Percentiles rank a stretch among this genome's conserved stretches.
These are phyloP conservation scores for Halophytophthora batemanensis DNA, from an alignment of 352 stramenopile genomes.

Conservation along the genomic window DNA sequence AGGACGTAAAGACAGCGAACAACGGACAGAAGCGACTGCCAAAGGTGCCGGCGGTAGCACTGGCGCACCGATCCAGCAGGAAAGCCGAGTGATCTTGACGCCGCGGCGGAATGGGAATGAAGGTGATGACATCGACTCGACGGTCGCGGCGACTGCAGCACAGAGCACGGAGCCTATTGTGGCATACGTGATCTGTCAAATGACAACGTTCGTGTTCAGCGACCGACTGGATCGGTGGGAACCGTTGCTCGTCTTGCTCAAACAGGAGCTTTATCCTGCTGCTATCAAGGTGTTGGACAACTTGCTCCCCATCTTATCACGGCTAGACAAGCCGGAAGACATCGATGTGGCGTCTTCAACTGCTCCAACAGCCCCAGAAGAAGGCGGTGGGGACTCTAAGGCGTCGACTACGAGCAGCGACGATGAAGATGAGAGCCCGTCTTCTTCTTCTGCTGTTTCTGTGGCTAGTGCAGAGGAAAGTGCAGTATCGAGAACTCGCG, in stretches of 20 bases:
- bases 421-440: slow-evolving; percentile 5
- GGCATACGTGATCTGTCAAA: slow-evolving; percentile 82
- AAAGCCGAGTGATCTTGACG: slow-evolving; percentile 24
- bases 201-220: slow-evolving; percentile 71
- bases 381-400: slow-evolving; percentile 20
- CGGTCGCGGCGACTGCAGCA: slow-evolving; percentile 34
- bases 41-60: slow-evolving; percentile 18
- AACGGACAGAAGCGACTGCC: slow-evolving; percentile 1
- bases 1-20: slow-evolving; percentile 4
- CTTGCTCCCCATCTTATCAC: slow-evolving; percentile 62
- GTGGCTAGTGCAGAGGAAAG: background rate
- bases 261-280: slow-evolving; percentile 55
- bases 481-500: too few relatives aligned
- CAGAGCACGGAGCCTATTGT: slow-evolving; percentile 80
- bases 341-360: background rate
- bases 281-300: slow-evolving; percentile 74
- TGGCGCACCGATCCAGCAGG: slow-evolving; percentile 37
- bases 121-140: slow-evolving; percentile 23
- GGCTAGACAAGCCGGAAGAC: slow-evolving; percentile 41
- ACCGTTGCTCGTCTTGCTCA: slow-evolving; percentile 69
- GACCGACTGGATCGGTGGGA: slow-evolving; percentile 82
- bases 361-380: slow-evolving; percentile 2
- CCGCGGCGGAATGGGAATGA: slow-evolving; percentile 16
- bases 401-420: slow-evolving; percentile 19
- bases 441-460: background rate